Evolutionary conservation across 495 filamentous ascomycete genomes (phyloP), one percentile per base, ranked within the genome.

Genomic region (Cudoniella acicularis): DNA sequence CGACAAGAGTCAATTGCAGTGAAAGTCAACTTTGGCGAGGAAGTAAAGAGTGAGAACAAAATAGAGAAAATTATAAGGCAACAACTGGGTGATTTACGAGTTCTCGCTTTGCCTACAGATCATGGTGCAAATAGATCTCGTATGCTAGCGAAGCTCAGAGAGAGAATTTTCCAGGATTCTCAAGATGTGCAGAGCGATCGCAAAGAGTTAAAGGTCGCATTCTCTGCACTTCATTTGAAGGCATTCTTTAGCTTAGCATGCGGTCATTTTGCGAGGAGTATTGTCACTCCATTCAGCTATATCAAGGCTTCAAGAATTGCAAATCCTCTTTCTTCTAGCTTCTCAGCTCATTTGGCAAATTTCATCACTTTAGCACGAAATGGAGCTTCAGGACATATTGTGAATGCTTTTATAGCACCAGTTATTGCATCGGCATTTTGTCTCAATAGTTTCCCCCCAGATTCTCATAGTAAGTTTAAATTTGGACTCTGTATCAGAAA

Each of bases 141-240:
- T 10, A 16, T 13, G 2, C 27, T 13, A 26, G 20, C 20, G 21
- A 6, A 11, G n/a, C 22, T 58, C 1, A 52, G 20, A 21, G 6
- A 2, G 2, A 49, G 30, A 17, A 57, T 57, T 13, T 3, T 57
- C 10, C 23, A 58, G 11, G 46, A n/a, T 11, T 50, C 56, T 41
- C 13, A 20, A 6, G 26, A 50, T 9, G 11, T 57, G 1, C 54
- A 57, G 9, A 10, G 10, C 17, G 17, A 6, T 13, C 45, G 49
- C 6, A 40, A 36, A 16, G 23, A 30, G 11, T 20, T 42, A 1
- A 3, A 52, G 23, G 46, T 58, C 1, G 56, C 56, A 1, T 58
- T 58, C 45, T 50, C 56, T 10, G 40, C 46, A 22, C 25, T 8
- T 23, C 57, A 60, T 54, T 47, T 60, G 27, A 45, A 47, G 23